Base-by-base conservation (phyloP, 208 protist species). In the Trypanosoma lewisi region DNA sequence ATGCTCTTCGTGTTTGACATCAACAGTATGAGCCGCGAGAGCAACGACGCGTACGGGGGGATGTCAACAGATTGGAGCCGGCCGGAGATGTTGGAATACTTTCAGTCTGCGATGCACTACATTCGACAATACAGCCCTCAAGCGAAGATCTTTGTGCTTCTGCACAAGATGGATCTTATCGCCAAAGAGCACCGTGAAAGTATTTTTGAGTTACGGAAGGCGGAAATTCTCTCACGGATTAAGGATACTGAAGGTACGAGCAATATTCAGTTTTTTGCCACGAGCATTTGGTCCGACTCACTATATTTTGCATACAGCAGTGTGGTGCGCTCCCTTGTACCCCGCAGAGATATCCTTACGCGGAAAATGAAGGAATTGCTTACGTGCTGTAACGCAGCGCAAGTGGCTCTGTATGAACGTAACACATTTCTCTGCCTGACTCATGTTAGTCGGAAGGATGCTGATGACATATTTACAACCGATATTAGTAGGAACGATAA, bases 1-100 rank as follows among this genome's bases (percentile, higher is more conserved):
- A 87, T 99, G 67, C 97, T 99, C n/a, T 99, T 99, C 80, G 97
- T 99, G 12, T 99, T 99, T 71, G 98, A 99, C 72, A 92, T 99
- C 54, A 98, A 87, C 67, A 95, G 86, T 75, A 92, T 95, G 84
- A 89, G 86, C 70, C 71, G 79, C 27, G 83, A 87, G 28, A 74
- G 67, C 58, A 42, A 64, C 34, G 65, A 63, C 42, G 55, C 41
- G 44, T 45, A 44, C 48, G 31, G 55, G 14, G 58, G 51, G 11
- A 67, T 51, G n/a, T 67, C 42, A 31, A 78, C 79, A 19, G 82
- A 95, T 59, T 91, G 84, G 88, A 87, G 68, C 58, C 62, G 81
- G 8, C 80, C 95, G 45, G 94, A 98, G 58, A 98, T 99, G 89
- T 74, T 99, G 48, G 80, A 98, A 42, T 98, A 99, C 84, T 99